phyloP scores from a whole-genome alignment of 768 basidiomycete genomes.

The Panaeolus cyanescens region DNA sequence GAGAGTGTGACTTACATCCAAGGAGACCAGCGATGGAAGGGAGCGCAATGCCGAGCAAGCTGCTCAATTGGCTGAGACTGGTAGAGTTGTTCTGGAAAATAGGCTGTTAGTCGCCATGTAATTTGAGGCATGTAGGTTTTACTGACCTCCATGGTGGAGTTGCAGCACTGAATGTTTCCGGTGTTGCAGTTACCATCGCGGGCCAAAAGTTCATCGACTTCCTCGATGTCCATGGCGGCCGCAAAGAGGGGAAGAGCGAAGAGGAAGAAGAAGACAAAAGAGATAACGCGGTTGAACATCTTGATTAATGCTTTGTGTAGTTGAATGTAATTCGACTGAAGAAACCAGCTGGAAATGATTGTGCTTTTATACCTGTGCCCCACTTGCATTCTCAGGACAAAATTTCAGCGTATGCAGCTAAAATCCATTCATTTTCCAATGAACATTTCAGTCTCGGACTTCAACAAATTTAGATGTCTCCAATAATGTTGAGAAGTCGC shows the following conservation, averaged over 20 bases:
- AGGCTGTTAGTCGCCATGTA: not conserved
- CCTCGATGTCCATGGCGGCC: constrained; percentile 20
- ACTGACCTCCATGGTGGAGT: constrained; percentile 8
- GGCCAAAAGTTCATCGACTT: constrained; percentile 9
- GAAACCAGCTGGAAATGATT: not conserved
- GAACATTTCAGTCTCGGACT: not conserved
- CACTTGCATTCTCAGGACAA: not conserved
- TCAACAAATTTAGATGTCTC: not conserved
- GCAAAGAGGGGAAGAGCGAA: constrained; percentile 18
- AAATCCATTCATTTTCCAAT: not conserved
- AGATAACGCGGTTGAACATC: constrained; percentile 8
- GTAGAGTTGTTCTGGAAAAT: not conserved
- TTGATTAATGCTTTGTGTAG: constrained; percentile 3
- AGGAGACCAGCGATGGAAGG: constrained; percentile 10
- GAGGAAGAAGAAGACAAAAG: constrained; percentile 13
- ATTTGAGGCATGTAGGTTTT: not conserved
- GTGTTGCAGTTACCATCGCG: constrained; percentile 23
- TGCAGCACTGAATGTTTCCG: constrained; percentile 21
- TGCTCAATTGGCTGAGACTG: constrained; percentile 10
- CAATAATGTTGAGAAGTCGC: not conserved
- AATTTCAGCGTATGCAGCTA: too few relatives aligned
- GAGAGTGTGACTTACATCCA: constrained; percentile 6
- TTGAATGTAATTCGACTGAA: constrained; percentile 1
- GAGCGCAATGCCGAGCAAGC: constrained; percentile 12
- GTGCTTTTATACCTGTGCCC: not conserved